Base-by-base conservation (phyloP, 192 early-diverging fungal species). In the Endogone sp. region DNA sequence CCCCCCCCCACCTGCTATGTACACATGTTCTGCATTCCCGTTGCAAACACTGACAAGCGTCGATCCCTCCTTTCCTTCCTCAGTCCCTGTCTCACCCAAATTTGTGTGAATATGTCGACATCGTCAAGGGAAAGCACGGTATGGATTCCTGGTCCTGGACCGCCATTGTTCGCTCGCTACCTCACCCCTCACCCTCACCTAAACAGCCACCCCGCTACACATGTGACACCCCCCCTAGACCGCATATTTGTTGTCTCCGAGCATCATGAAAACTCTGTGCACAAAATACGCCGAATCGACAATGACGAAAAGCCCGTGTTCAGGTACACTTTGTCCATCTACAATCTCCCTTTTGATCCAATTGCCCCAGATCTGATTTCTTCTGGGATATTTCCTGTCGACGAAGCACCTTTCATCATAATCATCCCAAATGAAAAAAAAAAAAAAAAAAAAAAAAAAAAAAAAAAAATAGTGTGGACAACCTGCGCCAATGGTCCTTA, bases 41-140 rank as follows among this genome's bases (percentile, higher is more conserved):
- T n/a, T n/a, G n/a, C n/a, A n/a, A n/a, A n/a, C n/a, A n/a, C n/a
- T n/a, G n/a, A n/a, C n/a, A n/a, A n/a, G n/a, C n/a, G n/a, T n/a
- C n/a, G n/a, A n/a, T n/a, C n/a, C n/a, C n/a, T n/a, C n/a, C n/a
- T n/a, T n/a, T n/a, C n/a, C n/a, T n/a, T n/a, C n/a, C 60, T 59
- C 75, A 86, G 87, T 80, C 80, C 24, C 71, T 89, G 13, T 69
- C 55, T 28, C 83, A 88, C 67, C 83, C 86, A n/a, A 81, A 81
- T 54, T 55, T 89, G n/a, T 88, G 88, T 69, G 80, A 82, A 64
- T 88, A 89, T 71, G 68, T 88, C 55, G 88, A 89, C 62, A 83
- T 86, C 63, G 69, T 83, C 28, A 85, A 85, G 66, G 88, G 86
- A 61, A 85, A 87, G 60, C 76, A 86, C 66, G 85, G 86, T 85